Evolutionary conservation across 164 flowering plant species (phyloP).

Genomic region (Houttuynia cordata): DNA sequence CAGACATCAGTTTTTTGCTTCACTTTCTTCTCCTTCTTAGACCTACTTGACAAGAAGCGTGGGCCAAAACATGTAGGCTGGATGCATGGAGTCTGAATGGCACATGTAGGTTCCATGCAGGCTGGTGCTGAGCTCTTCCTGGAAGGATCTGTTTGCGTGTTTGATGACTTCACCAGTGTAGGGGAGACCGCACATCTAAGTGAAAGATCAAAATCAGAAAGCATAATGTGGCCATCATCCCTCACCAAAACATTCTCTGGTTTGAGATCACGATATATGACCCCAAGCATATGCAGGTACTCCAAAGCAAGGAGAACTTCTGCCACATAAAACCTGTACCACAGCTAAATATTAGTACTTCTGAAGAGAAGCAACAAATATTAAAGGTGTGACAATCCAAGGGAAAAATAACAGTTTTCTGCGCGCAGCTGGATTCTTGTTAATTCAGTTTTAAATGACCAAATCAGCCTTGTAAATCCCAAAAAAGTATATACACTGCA

Average conservation of each 20-base stretch:
- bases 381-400: background rate
- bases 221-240: constrained; percentile 95
- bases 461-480: no score
- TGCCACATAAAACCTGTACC: constrained; percentile 77
- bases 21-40: constrained; percentile 47
- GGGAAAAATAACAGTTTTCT: background rate
- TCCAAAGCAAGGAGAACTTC: constrained; percentile 93
- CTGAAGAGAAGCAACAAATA: background rate
- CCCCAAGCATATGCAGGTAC: constrained; percentile 94
- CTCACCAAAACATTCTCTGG: constrained; percentile 88
- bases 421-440: no score
- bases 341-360: background rate
- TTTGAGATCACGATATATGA: constrained; percentile 84
- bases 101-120: constrained; percentile 54
- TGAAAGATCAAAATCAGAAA: constrained; percentile 90
- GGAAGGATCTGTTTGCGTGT: constrained; percentile 22
- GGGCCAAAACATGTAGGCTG: constrained; percentile 77
- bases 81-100: constrained; percentile 59
- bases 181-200: constrained; percentile 68
- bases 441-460: no score
- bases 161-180: constrained; percentile 53
- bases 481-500: no score
- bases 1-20: constrained; percentile 33
- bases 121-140: constrained; percentile 48
- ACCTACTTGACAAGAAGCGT: constrained; percentile 39